phyloP scores from a whole-genome alignment of 441 rosid species.

The Theobroma grandiflorum region DNA sequence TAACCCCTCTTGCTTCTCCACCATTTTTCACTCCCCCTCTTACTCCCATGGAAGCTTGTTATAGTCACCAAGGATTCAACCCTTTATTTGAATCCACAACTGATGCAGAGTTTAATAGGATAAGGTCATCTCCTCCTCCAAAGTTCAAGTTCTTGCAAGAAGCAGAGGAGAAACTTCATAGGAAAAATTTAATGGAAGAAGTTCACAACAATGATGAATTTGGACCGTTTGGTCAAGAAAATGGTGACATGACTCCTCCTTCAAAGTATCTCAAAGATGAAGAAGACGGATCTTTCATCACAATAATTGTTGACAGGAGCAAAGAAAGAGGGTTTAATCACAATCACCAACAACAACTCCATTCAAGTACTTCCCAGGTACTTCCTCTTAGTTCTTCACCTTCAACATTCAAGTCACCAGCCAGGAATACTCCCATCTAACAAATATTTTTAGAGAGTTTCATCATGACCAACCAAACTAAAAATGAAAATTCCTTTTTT shows the following conservation, averaged over 20 bases:
- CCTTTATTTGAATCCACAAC: slow-evolving; percentile 61
- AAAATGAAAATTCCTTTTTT: neutral
- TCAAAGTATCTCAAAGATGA: slow-evolving; percentile 46
- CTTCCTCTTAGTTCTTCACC: slow-evolving; percentile 44
- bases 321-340: slow-evolving; percentile 39
- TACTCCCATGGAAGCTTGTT: slow-evolving; percentile 58
- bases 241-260: slow-evolving; percentile 29
- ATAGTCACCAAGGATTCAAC: slow-evolving; percentile 45
- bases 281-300: slow-evolving; percentile 64
- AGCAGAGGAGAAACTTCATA: slow-evolving; percentile 84
- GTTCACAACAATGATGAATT: slow-evolving; percentile 20
- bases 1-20: slow-evolving; percentile 91
- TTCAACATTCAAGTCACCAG: slow-evolving; percentile 39
- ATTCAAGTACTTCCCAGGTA: slow-evolving; percentile 26
- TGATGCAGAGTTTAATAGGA: slow-evolving; percentile 80
- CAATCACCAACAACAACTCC: slow-evolving; percentile 36
- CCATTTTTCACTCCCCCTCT: slow-evolving; percentile 86
- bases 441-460: slow-evolving; percentile 22
- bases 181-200: slow-evolving; percentile 52
- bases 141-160: slow-evolving; percentile 91
- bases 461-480: neutral
- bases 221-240: slow-evolving; percentile 30
- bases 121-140: slow-evolving; percentile 78
- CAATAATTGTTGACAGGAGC: slow-evolving; percentile 55
- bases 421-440: slow-evolving; percentile 28